These are phyloP conservation scores for Acanthamoeba royreba DNA, from an alignment of 208 protist species.

Conservation along the genomic window DNA sequence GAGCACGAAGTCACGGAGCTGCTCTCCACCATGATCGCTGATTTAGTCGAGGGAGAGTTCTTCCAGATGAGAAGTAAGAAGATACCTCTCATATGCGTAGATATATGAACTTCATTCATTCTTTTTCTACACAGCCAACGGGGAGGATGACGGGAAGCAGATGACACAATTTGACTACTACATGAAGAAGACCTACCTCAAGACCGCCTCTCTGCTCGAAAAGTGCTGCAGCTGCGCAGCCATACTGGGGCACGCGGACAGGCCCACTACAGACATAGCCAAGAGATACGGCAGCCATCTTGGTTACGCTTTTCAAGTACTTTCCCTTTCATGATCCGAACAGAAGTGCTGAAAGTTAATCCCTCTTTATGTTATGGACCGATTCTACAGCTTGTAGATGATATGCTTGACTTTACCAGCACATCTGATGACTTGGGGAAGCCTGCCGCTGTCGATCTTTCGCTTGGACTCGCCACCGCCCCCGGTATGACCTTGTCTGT, in stretches of 20 bases:
- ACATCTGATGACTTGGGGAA: slow-evolving; percentile 57
- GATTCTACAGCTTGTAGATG: slow-evolving; percentile 85
- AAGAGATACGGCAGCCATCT: slow-evolving; percentile 87
- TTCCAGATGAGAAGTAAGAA: slow-evolving; percentile 91
- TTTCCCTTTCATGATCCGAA: not conserved
- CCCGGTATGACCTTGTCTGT: slow-evolving; percentile 32
- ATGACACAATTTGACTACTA: slow-evolving; percentile 73
- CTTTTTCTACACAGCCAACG: not conserved
- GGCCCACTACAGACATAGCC: slow-evolving; percentile 25
- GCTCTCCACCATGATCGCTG: slow-evolving; percentile 89
- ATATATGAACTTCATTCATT: not conserved
- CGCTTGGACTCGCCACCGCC: slow-evolving; percentile 57
- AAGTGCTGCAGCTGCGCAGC: slow-evolving; percentile 88
- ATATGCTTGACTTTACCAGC: slow-evolving; percentile 89
- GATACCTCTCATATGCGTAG: no score
- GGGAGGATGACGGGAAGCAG: not conserved
- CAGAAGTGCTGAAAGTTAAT: no score
- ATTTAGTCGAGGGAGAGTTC: slow-evolving; percentile 91
- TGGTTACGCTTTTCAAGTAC: slow-evolving; percentile 89
- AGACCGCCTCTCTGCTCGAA: slow-evolving; percentile 91
- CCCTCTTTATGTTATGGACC: not conserved
- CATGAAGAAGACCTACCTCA: slow-evolving; percentile 90
- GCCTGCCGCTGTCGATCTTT: slow-evolving; percentile 54
- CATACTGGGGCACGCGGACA: slow-evolving; percentile 79
- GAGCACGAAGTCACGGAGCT: slow-evolving; percentile 85